Conservation (phyloP, 148 eudicot genomes). For the Tetragonia tetragonoides region DNA sequence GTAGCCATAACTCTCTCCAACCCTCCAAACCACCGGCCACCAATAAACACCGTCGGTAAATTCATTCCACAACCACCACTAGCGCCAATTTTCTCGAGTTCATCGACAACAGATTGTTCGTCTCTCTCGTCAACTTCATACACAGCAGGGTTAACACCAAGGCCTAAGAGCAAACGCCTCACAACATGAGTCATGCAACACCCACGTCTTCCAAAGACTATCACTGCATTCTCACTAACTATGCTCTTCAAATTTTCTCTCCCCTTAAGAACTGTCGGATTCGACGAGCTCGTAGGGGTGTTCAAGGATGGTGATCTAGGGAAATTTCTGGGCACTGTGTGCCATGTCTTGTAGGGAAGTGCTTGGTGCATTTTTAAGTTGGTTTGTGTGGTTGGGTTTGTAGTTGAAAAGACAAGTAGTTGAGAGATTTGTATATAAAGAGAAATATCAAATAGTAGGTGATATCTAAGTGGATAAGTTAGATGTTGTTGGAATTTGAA, state of each 20-base stretch:
- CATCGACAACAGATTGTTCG: constrained; percentile 24
- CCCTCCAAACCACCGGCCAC: constrained; percentile 66
- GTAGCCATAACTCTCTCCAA: constrained; percentile 59
- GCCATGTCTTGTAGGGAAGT: constrained; percentile 27
- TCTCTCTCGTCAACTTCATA: constrained; percentile 49
- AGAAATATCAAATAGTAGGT: not conserved
- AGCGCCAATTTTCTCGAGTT: constrained; percentile 18
- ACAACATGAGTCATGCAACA: constrained; percentile 70
- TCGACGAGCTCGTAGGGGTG: not conserved
- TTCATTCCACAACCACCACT: constrained; percentile 14
- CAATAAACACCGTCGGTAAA: constrained; percentile 75
- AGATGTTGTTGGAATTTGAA: not conserved
- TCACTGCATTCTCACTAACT: constrained; percentile 46
- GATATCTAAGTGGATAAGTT: not conserved
- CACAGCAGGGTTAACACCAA: constrained; percentile 51
- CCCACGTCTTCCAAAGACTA: constrained; percentile 42
- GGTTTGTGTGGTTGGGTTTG: too few relatives aligned
- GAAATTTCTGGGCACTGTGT: constrained; percentile 1
- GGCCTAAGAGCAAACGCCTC: constrained; percentile 42
- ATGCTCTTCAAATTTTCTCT: constrained; percentile 22
- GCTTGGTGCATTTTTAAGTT: constrained; percentile 16
- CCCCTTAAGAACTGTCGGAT: not conserved
- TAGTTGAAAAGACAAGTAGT: too few relatives aligned
- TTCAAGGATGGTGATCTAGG: constrained; percentile 12
- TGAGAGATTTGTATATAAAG: not conserved